phyloP scores from a whole-genome alignment of 306 rosid genomes.

The Arachis stenosperma region DNA sequence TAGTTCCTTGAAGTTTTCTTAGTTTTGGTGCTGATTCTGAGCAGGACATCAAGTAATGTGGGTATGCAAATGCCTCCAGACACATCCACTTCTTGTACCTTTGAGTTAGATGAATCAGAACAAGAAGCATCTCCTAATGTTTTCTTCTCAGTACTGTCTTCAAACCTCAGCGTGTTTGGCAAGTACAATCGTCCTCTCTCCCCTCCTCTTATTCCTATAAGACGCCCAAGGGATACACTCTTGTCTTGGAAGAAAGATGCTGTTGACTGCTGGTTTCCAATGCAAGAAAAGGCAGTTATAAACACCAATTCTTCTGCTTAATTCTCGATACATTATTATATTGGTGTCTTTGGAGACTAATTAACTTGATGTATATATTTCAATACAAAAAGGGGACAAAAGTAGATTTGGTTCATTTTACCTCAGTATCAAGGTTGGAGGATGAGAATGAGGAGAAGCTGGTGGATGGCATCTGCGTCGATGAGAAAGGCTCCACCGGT shows the following conservation, averaged over 20 bases:
- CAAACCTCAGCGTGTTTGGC: constrained; percentile 43
- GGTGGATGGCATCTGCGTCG: constrained; percentile 48
- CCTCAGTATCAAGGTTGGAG: constrained; percentile 92
- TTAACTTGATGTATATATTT: too few relatives aligned
- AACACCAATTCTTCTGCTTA: neutral
- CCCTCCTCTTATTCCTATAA: constrained; percentile 62
- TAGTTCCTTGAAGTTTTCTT: constrained; percentile 57
- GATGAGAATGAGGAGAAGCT: constrained; percentile 85
- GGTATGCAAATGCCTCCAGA: constrained; percentile 59
- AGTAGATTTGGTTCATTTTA: constrained; percentile 32
- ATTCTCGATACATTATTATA: too few relatives aligned
- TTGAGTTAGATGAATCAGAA: constrained; percentile 40
- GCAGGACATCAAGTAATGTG: constrained; percentile 46
- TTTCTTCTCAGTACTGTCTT: constrained; percentile 46
- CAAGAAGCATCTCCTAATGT: constrained; percentile 24
- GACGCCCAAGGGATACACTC: constrained; percentile 72
- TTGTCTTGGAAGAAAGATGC: constrained; percentile 86
- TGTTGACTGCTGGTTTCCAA: constrained; percentile 55
- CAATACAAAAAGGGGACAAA: too few relatives aligned
- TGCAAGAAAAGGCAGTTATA: constrained; percentile 2
- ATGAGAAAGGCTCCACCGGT: constrained; percentile 36
- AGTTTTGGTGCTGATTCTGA: constrained; percentile 51
- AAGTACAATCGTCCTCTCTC: constrained; percentile 61
- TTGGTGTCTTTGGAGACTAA: too few relatives aligned
- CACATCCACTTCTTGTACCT: constrained; percentile 42